Evolutionary conservation across 1,139 yeast species (phyloP).

Genomic region (Yamadazyma diddensiae): DNA sequence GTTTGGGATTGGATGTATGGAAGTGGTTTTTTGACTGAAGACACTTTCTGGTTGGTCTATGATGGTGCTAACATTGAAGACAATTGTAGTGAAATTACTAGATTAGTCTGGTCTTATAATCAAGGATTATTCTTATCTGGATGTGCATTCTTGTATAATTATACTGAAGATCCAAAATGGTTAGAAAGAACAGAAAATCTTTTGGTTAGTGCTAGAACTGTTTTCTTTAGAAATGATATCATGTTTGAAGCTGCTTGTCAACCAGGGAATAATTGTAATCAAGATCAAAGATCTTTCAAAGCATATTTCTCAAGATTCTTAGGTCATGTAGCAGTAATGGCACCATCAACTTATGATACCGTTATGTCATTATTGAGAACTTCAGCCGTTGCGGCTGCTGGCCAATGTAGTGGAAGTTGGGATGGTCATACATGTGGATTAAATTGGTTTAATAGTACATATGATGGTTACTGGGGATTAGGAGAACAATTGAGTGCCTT

Average conservation of each 20-base stretch:
- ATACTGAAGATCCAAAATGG: slow-evolving; percentile 71
- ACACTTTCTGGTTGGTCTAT: slow-evolving; percentile 51
- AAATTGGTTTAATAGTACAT: slow-evolving; percentile 62
- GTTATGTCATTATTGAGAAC: slow-evolving; percentile 53
- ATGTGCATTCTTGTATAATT: slow-evolving; percentile 76
- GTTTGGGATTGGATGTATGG: slow-evolving; percentile 81
- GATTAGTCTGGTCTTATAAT: slow-evolving; percentile 83
- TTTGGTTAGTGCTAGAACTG: slow-evolving; percentile 45
- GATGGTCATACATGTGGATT: slow-evolving; percentile 91
- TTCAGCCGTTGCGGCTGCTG: slow-evolving; percentile 78
- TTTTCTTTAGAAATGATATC: slow-evolving; percentile 59
- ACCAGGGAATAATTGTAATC: slow-evolving; percentile 57
- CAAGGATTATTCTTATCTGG: slow-evolving; percentile 81
- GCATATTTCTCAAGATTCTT: slow-evolving; percentile 77
- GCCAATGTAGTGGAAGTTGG: slow-evolving; percentile 78
- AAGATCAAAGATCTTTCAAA: slow-evolving; percentile 87
- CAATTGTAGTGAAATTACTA: slow-evolving; percentile 61
- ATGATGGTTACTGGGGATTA: slow-evolving; percentile 82
- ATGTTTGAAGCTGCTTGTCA: slow-evolving; percentile 87
- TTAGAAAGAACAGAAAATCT: slow-evolving; percentile 52
- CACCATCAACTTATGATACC: slow-evolving; percentile 56
- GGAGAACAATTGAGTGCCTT: slow-evolving; percentile 93
- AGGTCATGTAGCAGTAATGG: slow-evolving; percentile 70
- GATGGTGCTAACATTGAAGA: slow-evolving; percentile 73
- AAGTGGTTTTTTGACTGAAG: slow-evolving; percentile 52